Conservation (phyloP, 805 yeast genomes). For the Ogataea henricii region DNA sequence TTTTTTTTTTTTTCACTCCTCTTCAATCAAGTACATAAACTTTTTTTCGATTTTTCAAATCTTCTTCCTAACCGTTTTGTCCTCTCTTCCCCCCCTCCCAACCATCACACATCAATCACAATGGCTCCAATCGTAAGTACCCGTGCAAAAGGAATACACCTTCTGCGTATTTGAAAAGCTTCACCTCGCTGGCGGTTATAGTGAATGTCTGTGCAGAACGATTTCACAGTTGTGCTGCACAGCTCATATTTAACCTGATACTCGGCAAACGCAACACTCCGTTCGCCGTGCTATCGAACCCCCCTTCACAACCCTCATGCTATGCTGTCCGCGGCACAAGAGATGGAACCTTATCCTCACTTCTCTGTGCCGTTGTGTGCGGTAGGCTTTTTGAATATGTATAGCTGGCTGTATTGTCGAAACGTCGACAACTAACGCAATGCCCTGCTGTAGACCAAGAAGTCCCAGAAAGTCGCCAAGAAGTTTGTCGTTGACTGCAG, state of each 20-base stretch:
- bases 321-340: conserved; percentile 16
- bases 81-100: not conserved
- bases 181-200: conserved; percentile 29
- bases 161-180: conserved; percentile 11
- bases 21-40: not conserved
- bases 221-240: conserved; percentile 9
- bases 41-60: not conserved
- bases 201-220: conserved; percentile 29
- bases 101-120: conserved; percentile 11
- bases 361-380: conserved; percentile 15
- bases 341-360: conserved; percentile 14
- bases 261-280: not conserved
- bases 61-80: too few relatives aligned
- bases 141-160: not conserved
- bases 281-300: not conserved
- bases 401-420: not conserved
- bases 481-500: conserved; percentile 94
- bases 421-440: conserved; percentile 7
- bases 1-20: not conserved
- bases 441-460: conserved; percentile 61
- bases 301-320: conserved; percentile 11
- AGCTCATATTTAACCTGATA: conserved; percentile 29
- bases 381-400: conserved; percentile 26
- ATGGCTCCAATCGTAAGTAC: conserved; percentile 43
- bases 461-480: conserved; percentile 72